These are phyloP conservation scores for Microsporum ferrugineum DNA, from an alignment of 2,329 filamentous ascomycete species.

Conservation along the genomic window DNA sequence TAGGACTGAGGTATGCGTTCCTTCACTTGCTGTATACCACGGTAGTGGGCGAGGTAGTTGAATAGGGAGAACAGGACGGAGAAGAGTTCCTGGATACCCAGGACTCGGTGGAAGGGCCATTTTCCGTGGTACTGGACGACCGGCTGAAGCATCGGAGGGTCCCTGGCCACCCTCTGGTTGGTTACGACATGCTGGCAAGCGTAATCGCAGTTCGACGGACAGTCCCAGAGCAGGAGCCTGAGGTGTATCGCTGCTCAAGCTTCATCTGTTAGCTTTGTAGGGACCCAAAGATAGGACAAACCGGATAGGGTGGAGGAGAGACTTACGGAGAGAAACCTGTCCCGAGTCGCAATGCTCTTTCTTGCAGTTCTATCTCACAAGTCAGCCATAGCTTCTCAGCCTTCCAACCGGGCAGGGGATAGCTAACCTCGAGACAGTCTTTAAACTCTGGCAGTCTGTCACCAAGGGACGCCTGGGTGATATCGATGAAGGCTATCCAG, in stretches of 20 bases:
- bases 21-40: conserved; percentile 61
- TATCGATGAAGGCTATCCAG: conserved; percentile 25
- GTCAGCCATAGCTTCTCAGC: background rate
- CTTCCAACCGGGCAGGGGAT: background rate
- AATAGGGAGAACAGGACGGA: conserved; percentile 85
- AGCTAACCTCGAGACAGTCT: conserved; percentile 67
- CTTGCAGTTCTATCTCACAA: conserved; percentile 57
- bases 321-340: conserved; percentile 60
- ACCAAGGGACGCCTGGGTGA: conserved; percentile 59
- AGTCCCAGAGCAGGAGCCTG: conserved; percentile 83
- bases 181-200: conserved; percentile 93
- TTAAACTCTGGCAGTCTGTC: conserved; percentile 79
- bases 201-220: conserved; percentile 91
- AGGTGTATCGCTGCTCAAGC: conserved; percentile 58
- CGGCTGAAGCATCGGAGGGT: conserved; percentile 51
- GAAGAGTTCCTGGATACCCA: conserved; percentile 91
- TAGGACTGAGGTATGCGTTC: conserved; percentile 61
- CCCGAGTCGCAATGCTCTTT: conserved; percentile 64
- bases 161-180: conserved; percentile 52
- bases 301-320: background rate
- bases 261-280: background rate
- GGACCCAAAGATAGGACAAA: too few relatives aligned
- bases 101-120: conserved; percentile 87
- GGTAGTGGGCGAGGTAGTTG: conserved; percentile 76
- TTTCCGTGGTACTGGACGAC: conserved; percentile 95